Evolutionary conservation across 2,329 filamentous ascomycete genomes (phyloP), one percentile per base, ranked within the genome.

Genomic region (Cladorrhinum sp.): DNA sequence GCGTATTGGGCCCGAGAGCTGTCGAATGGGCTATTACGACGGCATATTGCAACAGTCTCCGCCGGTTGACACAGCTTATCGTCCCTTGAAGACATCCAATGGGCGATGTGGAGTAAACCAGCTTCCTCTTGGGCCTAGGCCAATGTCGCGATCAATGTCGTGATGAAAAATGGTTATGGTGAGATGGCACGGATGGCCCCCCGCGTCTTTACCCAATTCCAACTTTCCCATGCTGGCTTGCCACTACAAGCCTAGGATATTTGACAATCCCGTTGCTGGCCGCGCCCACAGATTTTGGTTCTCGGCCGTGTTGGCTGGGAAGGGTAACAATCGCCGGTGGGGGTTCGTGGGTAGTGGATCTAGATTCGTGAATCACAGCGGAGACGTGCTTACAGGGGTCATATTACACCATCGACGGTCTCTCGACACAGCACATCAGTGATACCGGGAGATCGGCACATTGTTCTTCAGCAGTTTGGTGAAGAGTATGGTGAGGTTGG

Each of bases 101-200:
- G 52, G 20, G 16, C 20, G 14, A 48, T 33, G 58, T 60, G 58
- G 58, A 28, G 58, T 30, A 23, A 6, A 36, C 6, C 18, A 14
- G 21, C 18, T 26, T 52, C 28, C 49, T 24, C 33, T 59, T 7
- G 8, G 51, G 50, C 21, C 24, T 53, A 61, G 58, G 53, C 33
- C 5, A 21, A 64, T 64, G 56, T 62, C 62, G 62, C 52, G 39
- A 60, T 53, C 55, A 50, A 49, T 60, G 58, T 60, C 58, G 58
- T 60, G 59, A 62, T 64, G 55, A 36, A 24, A 7, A 39, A 30
- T 23, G 14, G 6, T n/a, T 36, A 64, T 60, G 59, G 30, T 64
- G 59, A 62, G 59, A 65, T 61, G 53, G 50, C 33, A 16, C 33
- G 14, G 33, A 16, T 36, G 33, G 12, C 12, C 33, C n/a, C 33